Conservation (phyloP, 192 early-diverging fungal species). For the Dissophora ornata region DNA sequence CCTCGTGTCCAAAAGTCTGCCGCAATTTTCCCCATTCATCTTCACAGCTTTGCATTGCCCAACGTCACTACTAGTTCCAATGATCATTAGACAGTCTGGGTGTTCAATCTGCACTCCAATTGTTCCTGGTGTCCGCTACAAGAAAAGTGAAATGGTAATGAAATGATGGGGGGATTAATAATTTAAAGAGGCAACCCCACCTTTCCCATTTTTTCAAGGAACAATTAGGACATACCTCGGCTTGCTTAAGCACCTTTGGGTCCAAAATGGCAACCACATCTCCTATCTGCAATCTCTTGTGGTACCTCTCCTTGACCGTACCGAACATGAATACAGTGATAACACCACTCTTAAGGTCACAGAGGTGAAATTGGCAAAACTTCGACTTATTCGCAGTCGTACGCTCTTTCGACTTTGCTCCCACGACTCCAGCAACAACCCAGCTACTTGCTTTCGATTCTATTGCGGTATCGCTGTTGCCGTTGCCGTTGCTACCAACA, state of each 20-base stretch:
- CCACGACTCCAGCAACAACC: conserved; percentile 39
- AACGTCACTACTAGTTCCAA: conserved; percentile 32
- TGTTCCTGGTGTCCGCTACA: conserved; percentile 20
- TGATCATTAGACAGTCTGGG: conserved; percentile 24
- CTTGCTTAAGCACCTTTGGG: conserved; percentile 37
- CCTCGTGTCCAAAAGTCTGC: conserved; percentile 22
- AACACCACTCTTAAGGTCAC: conserved; percentile 16
- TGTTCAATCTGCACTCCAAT: conserved; percentile 37
- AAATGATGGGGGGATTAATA: no score
- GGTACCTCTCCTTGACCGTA: conserved; percentile 24
- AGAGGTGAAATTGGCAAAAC: conserved; percentile 38
- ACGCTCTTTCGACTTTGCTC: conserved; percentile 33
- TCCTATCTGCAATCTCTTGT: conserved; percentile 17
- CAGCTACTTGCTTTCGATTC: conserved; percentile 5
- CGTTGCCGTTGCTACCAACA: not conserved
- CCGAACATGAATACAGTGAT: conserved; percentile 47
- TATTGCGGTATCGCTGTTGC: not conserved
- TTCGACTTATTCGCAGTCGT: conserved; percentile 21
- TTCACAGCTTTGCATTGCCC: conserved; percentile 44
- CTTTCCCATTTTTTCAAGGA: no score
- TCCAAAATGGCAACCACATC: conserved; percentile 40
- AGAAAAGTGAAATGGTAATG: not conserved
- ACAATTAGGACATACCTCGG: conserved; percentile 28
- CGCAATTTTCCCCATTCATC: conserved; percentile 32
- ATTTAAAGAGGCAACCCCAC: no score